A percentile compares a stretch with the other conserved stretches of the same genome.
Evolutionary conservation across 2,329 filamentous ascomycete species (phyloP).

Genomic region (Phialophora macrospora): DNA sequence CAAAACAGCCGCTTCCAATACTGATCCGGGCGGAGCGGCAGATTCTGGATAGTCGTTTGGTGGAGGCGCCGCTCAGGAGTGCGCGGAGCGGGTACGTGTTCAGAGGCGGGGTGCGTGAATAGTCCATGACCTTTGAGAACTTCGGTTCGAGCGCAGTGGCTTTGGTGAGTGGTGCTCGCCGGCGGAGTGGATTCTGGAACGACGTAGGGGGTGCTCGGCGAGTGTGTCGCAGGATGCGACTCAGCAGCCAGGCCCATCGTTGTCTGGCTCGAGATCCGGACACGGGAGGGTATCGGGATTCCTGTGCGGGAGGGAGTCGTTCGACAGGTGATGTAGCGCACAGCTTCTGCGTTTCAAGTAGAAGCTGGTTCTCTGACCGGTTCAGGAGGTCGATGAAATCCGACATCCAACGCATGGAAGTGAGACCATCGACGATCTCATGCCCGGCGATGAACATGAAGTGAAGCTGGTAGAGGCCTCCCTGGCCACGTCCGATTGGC

Average conservation of each 20-base stretch:
- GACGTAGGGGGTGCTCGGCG: slow-evolving; percentile 29
- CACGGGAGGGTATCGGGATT: slow-evolving; percentile 34
- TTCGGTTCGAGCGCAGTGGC: slow-evolving; percentile 22
- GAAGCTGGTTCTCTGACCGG: slow-evolving; percentile 14
- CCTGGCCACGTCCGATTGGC: slow-evolving; percentile 16
- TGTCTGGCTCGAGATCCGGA: slow-evolving; percentile 28
- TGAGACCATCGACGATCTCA: slow-evolving; percentile 36
- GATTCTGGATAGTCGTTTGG: slow-evolving; percentile 25
- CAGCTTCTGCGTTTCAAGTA: slow-evolving; percentile 7
- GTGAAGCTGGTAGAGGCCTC: slow-evolving; percentile 20
- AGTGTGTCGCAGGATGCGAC: slow-evolving; percentile 36
- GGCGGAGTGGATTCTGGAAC: slow-evolving; percentile 36
- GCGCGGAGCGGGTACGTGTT: slow-evolving; percentile 29
- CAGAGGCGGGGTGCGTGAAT: slow-evolving; percentile 31
- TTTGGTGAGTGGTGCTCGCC: slow-evolving; percentile 11
- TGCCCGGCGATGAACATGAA: slow-evolving; percentile 33
- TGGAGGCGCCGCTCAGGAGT: slow-evolving; percentile 23
- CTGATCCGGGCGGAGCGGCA: slow-evolving; percentile 34
- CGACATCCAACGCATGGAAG: slow-evolving; percentile 34
- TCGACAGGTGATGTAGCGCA: slow-evolving; percentile 11
- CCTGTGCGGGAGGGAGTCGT: slow-evolving; percentile 37
- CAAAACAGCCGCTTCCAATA: slow-evolving; percentile 36
- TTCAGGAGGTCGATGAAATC: slow-evolving; percentile 35
- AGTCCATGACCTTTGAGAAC: slow-evolving; percentile 31
- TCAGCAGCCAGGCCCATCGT: slow-evolving; percentile 36